Base-by-base conservation (phyloP, 108 stramenopile species). In the Tribonema minus region DNA sequence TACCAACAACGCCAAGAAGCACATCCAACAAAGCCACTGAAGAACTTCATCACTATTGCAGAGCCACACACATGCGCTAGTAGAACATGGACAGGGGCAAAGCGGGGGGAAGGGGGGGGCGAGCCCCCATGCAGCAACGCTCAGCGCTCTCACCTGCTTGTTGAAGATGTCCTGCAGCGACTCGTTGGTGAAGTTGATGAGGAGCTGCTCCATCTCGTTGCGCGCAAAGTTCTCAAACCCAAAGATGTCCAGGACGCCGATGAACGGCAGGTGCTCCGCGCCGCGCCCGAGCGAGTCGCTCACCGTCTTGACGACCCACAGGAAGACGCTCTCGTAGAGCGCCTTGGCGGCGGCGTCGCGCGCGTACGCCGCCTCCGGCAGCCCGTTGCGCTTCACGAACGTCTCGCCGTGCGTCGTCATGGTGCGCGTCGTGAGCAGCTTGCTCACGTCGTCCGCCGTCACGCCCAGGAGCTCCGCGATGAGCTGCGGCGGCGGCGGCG, bases 181-280 rank as follows among this genome's bases (percentile, higher is more conserved):
- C 72, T 95, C 93, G 80, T 95, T 95, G 76, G 92, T 92, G 73
- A 93, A 95, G 77, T 96, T 96, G 83, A 96, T 95, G 37, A 94
- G 84, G 15, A 95, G 89, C 81, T 96, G 96, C 82, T 96, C 96
- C 85, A 92, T 94, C 20, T 92, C 92, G 87, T 96, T 96, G 33
- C 70, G 77, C 37, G 92, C 93, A 85, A 96, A 96, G 66, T 88
- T 89, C 87, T 96, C 95, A 76, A 96, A 96, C 6, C 95, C 96
- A 85, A 93, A 97, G 41, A 96, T 96, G 87, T 97, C 96, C 70
- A 97, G 85, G 27, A 95, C 92, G 9, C 95, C 95, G 82, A 96
- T 98, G 76, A 75, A 86, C 23, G 79, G 68, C 20, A 80, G 38
- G 33, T 38, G 38, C 3, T 66, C 73, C 12, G 28, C 46, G 20